Conservation (phyloP, 345 rosid species). For the Brassica nigra region DNA sequence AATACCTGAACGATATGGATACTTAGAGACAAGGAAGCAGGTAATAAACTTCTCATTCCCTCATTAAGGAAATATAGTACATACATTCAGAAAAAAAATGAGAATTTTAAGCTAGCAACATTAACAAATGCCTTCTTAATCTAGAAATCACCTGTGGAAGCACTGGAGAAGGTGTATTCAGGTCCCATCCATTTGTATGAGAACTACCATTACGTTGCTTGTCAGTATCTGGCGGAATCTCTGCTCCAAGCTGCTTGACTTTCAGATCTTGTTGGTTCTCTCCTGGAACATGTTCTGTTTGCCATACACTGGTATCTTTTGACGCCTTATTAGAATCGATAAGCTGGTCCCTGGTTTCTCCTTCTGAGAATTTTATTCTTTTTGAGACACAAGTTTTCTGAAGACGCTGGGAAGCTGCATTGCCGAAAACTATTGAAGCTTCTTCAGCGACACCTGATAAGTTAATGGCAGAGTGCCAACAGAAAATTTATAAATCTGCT, state of each 20-base stretch:
- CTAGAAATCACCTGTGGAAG: slow-evolving; percentile 57
- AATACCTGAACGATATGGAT: slow-evolving; percentile 56
- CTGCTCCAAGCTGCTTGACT: slow-evolving; percentile 49
- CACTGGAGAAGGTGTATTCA: slow-evolving; percentile 82
- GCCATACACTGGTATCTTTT: slow-evolving; percentile 54
- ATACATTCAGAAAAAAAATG: background rate
- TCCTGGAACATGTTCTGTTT: slow-evolving; percentile 51
- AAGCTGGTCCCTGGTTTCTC: slow-evolving; percentile 42
- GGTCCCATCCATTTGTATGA: slow-evolving; percentile 55
- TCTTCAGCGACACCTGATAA: slow-evolving; percentile 83
- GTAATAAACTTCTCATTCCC: slow-evolving; percentile 4
- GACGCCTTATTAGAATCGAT: slow-evolving; percentile 44
- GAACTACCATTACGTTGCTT: slow-evolving; percentile 53
- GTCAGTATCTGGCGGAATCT: slow-evolving; percentile 47
- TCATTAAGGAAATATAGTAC: background rate
- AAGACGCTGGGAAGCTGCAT: slow-evolving; percentile 59
- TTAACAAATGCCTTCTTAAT: slow-evolving; percentile 15
- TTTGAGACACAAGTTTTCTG: slow-evolving; percentile 53
- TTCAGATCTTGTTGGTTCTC: slow-evolving; percentile 52
- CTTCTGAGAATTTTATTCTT: slow-evolving; percentile 41
- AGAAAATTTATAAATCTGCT: background rate
- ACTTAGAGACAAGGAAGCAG: slow-evolving; percentile 20
- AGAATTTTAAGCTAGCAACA: slow-evolving; percentile 4
- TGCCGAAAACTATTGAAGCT: slow-evolving; percentile 65
- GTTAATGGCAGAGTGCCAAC: background rate